Percentiles rank a stretch among this genome's conserved stretches.
phyloP scores from a whole-genome alignment of 495 filamentous ascomycete species.

The Pyrenula aspistea region DNA sequence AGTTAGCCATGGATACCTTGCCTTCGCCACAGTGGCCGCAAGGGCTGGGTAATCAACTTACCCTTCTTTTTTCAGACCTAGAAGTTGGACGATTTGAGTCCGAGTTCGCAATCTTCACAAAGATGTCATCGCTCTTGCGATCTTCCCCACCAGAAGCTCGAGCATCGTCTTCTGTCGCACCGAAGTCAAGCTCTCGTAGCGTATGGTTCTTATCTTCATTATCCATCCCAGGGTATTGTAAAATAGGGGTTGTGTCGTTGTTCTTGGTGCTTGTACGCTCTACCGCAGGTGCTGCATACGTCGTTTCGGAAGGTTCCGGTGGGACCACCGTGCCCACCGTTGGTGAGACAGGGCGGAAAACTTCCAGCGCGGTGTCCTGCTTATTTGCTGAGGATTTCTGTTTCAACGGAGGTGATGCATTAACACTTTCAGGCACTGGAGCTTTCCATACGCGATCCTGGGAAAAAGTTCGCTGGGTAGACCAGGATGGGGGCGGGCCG shows the following conservation, averaged over 20 bases:
- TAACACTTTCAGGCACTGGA: neutral
- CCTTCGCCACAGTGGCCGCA: constrained; percentile 5
- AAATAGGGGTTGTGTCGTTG: neutral
- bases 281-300: neutral
- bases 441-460: constrained; percentile 8
- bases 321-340: constrained; percentile 2
- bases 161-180: constrained; percentile 1
- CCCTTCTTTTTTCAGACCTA: constrained; percentile 35
- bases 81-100: constrained; percentile 34
- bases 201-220: constrained; percentile 1
- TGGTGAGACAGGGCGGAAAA: constrained; percentile 1
- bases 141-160: constrained; percentile 17
- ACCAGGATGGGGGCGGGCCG: constrained; percentile 32
- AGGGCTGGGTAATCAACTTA: constrained; percentile 19
- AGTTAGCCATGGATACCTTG: constrained; percentile 22
- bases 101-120: constrained; percentile 48
- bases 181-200: neutral
- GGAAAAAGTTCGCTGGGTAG: constrained; percentile 25
- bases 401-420: constrained; percentile 2
- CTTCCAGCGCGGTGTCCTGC: neutral
- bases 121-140: constrained; percentile 43
- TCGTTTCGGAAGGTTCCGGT: constrained; percentile 1
- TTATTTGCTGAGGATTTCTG: neutral
- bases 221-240: neutral
- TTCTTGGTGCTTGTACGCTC: neutral